A percentile compares a stretch with the other conserved stretches of the same genome.
These are phyloP conservation scores for Cladosporium sp. DNA, from an alignment of 2,329 filamentous ascomycete genomes.

Conservation along the genomic window DNA sequence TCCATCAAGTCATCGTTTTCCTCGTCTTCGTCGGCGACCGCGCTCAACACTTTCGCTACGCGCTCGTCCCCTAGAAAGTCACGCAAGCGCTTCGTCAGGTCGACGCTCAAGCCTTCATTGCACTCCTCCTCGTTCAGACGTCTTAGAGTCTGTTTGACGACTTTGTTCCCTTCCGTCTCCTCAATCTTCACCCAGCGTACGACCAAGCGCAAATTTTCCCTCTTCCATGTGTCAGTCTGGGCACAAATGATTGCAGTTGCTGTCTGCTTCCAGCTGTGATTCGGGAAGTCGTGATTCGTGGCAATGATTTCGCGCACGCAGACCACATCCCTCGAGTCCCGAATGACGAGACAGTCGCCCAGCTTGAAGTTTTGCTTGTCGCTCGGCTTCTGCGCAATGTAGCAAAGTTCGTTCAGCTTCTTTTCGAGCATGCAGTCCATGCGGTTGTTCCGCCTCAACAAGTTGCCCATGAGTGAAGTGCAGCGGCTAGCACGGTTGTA, in stretches of 20 bases:
- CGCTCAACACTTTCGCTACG: not conserved
- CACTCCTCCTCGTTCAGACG: not conserved
- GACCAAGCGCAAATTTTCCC: constrained; percentile 40
- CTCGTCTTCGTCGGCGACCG: not conserved
- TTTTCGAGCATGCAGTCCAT: constrained; percentile 40
- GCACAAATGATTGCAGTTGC: not conserved
- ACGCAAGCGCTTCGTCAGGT: not conserved
- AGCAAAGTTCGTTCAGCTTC: constrained; percentile 46
- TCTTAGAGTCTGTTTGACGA: not conserved
- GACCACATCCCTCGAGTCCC: constrained; percentile 23
- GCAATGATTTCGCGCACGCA: constrained; percentile 38
- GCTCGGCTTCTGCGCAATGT: constrained; percentile 32
- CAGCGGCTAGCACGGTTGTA: constrained; percentile 24
- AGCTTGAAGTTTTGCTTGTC: constrained; percentile 21
- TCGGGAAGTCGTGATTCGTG: constrained; percentile 55
- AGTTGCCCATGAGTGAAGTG: constrained; percentile 41
- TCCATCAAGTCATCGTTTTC: not conserved
- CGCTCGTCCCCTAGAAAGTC: not conserved
- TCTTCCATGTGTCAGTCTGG: not conserved
- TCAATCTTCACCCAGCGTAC: constrained; percentile 54
- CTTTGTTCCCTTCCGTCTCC: not conserved
- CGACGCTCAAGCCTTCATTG: not conserved
- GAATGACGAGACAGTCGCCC: not conserved
- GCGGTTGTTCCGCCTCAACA: constrained; percentile 36
- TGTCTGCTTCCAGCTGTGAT: not conserved